Evolutionary conservation across 305 asterid genomes (phyloP).

Genomic region (Lippia alba): DNA sequence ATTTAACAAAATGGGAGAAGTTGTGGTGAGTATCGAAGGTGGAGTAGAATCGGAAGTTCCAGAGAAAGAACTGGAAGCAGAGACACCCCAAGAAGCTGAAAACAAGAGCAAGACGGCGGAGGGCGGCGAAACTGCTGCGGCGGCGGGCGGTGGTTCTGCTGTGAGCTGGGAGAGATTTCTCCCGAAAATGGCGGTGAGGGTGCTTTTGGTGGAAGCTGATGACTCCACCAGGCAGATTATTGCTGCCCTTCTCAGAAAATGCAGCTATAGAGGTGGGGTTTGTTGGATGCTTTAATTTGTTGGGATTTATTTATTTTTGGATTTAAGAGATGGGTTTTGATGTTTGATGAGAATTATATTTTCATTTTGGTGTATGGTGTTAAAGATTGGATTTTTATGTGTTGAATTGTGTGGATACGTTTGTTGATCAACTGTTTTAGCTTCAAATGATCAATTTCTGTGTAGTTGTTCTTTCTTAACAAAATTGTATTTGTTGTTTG

Average conservation of each 20-base stretch:
- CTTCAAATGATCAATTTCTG: neutral
- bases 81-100: constrained; percentile 25
- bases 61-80: constrained; percentile 35
- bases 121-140: constrained; percentile 40
- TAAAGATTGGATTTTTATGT: constrained; percentile 5
- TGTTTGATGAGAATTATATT: neutral
- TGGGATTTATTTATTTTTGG: neutral
- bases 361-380: neutral
- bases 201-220: constrained; percentile 87
- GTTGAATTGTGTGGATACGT: constrained; percentile 26
- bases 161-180: constrained; percentile 86
- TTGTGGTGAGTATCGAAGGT: constrained; percentile 53
- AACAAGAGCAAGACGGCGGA: constrained; percentile 22
- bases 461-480: neutral
- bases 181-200: constrained; percentile 77
- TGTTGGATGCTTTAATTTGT: neutral
- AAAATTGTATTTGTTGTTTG: neutral
- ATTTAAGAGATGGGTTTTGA: constrained; percentile 8
- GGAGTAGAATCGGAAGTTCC: constrained; percentile 39
- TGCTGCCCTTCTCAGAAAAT: constrained; percentile 91
- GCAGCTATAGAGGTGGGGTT: constrained; percentile 82
- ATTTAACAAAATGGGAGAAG: constrained; percentile 62
- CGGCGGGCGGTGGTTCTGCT: constrained; percentile 25
- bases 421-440: constrained; percentile 28
- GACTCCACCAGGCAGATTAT: constrained; percentile 94